Percentiles rank a stretch among this genome's conserved stretches.
phyloP scores from a whole-genome alignment of 2,329 filamentous ascomycete species.

The Xylariaceae sp. region DNA sequence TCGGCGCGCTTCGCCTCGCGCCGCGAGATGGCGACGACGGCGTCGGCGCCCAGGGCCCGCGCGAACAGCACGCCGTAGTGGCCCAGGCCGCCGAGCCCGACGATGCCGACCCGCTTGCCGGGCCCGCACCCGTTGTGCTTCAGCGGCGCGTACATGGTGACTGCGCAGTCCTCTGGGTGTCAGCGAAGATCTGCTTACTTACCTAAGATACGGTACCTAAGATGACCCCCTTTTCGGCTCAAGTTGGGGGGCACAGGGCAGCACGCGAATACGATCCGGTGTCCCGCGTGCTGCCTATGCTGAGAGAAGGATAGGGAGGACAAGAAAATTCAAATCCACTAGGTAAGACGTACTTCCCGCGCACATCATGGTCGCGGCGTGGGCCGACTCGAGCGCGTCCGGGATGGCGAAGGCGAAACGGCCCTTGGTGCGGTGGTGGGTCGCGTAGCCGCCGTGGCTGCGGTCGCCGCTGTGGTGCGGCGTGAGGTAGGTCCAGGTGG shows the following conservation, averaged over 20 bases:
- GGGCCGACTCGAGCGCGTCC: conserved; percentile 24
- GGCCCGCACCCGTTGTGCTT: conserved; percentile 52
- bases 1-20: conserved; percentile 40
- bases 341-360: no score
- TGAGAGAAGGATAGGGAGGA: no score
- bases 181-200: no score
- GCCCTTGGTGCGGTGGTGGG: conserved; percentile 11
- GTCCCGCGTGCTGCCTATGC: no score
- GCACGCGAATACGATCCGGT: no score
- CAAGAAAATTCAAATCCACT: no score
- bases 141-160: conserved; percentile 55
- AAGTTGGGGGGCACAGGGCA: no score
- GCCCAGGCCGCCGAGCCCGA: conserved; percentile 56
- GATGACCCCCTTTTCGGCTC: no score
- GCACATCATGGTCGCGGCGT: conserved; percentile 54
- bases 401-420: conserved; percentile 38
- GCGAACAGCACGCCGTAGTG: conserved; percentile 60
- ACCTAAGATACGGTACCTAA: no score
- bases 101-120: conserved; percentile 55
- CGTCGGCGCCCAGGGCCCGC: conserved; percentile 52
- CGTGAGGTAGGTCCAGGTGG: conserved; percentile 35
- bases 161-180: no score
- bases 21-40: conserved; percentile 46
- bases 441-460: conserved; percentile 43
- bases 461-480: conserved; percentile 40